A percentile compares a stretch with the other conserved stretches of the same genome.
These are phyloP conservation scores for Tylopilus rubrobrunneus DNA, from an alignment of 768 basidiomycete genomes.

Conservation along the genomic window DNA sequence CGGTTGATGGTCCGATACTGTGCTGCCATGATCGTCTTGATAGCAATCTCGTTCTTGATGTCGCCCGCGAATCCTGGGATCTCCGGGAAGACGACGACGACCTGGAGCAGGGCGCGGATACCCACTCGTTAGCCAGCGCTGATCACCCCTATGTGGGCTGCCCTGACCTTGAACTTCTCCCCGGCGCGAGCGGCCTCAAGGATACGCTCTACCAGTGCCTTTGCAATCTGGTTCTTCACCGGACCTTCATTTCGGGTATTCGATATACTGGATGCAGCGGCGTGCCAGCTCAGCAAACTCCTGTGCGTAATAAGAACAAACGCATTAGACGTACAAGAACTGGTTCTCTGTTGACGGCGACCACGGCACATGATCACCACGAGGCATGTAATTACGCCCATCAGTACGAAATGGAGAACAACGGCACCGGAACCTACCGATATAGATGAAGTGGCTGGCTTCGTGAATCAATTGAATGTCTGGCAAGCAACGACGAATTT, in stretches of 20 bases:
- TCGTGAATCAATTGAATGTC: slow-evolving; percentile 80
- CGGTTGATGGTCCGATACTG: slow-evolving; percentile 89
- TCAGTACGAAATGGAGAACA: slow-evolving; percentile 4
- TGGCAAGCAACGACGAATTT: slow-evolving; percentile 20
- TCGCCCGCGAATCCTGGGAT: slow-evolving; percentile 89
- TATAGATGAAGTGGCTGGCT: slow-evolving; percentile 87
- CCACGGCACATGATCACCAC: slow-evolving; percentile 6
- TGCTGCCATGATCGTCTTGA: slow-evolving; percentile 85
- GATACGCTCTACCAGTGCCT: slow-evolving; percentile 80
- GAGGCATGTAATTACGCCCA: slow-evolving; percentile 10
- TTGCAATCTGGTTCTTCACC: slow-evolving; percentile 80
- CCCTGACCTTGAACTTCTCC: slow-evolving; percentile 69
- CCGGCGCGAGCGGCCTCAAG: slow-evolving; percentile 69
- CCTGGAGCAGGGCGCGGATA: slow-evolving; percentile 37
- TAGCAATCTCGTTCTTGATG: slow-evolving; percentile 56
- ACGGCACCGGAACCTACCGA: slow-evolving; percentile 55
- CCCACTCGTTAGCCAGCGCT: neutral
- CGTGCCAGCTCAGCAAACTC: slow-evolving; percentile 4
- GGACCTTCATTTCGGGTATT: slow-evolving; percentile 57
- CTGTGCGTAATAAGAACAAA: neutral
- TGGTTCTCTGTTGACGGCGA: slow-evolving; percentile 57
- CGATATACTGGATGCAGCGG: slow-evolving; percentile 57
- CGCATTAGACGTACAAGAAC: slow-evolving; percentile 63
- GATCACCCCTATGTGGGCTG: neutral
- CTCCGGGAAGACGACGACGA: slow-evolving; percentile 85